Conservation (phyloP, 2,329 filamentous ascomycete species). For the Emydomyces testavorans region DNA sequence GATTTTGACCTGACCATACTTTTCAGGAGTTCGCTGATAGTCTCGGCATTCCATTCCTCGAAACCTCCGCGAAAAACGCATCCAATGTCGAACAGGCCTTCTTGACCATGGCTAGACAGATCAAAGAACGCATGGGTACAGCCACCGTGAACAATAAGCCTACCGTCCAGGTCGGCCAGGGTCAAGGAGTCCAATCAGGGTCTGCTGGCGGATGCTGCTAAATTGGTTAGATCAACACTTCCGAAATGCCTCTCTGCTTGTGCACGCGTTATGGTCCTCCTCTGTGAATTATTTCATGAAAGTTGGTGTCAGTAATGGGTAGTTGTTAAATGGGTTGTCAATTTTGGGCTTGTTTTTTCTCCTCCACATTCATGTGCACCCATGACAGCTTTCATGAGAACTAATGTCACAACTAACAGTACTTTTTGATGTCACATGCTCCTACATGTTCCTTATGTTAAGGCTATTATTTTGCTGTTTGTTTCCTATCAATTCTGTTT, state of each 20-base stretch:
- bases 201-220: constrained; percentile 87
- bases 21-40: constrained; percentile 93
- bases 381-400: constrained; percentile 12
- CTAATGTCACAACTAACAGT: constrained; percentile 8
- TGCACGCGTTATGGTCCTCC: not conserved
- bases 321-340: constrained; percentile 12
- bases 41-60: constrained; percentile 96
- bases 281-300: constrained; percentile 10
- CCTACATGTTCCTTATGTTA: constrained; percentile 11
- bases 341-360: constrained; percentile 12
- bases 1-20: constrained; percentile 9
- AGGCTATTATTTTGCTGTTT: constrained; percentile 14
- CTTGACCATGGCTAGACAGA: constrained; percentile 98
- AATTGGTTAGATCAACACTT: constrained; percentile 24
- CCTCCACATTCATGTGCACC: constrained; percentile 5
- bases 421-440: constrained; percentile 8
- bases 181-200: constrained; percentile 82
- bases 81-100: constrained; percentile 99
- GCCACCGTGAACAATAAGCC: constrained; percentile 97
- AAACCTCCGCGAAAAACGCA: constrained; percentile 98
- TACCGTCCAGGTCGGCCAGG: constrained; percentile 87
- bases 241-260: constrained; percentile 2
- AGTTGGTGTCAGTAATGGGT: constrained; percentile 11
- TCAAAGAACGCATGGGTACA: constrained; percentile 99
- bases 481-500: constrained; percentile 21